Percentiles rank a stretch among this genome's conserved stretches.
phyloP scores from a whole-genome alignment of 768 basidiomycete species.

The Cystofilobasidium macerans region DNA sequence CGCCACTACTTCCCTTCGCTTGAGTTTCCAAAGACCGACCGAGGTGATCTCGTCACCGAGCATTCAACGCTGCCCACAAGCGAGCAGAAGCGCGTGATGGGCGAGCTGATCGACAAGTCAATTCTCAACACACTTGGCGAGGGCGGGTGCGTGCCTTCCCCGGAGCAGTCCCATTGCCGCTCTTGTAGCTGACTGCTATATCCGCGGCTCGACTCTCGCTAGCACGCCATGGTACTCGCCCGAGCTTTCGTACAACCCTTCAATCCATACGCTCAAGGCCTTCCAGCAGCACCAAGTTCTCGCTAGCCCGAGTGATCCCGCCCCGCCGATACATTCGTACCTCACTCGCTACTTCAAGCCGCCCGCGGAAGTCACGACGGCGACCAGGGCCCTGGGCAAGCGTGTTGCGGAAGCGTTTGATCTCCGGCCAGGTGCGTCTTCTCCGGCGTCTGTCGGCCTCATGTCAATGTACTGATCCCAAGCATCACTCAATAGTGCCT shows the following conservation, averaged over 20 bases:
- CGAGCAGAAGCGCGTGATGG: constrained; percentile 70
- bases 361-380: constrained; percentile 57
- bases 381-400: constrained; percentile 49
- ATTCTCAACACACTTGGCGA: constrained; percentile 68
- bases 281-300: constrained; percentile 68
- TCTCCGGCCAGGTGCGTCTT: constrained; percentile 57
- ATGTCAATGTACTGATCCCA: neutral
- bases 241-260: constrained; percentile 69
- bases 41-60: constrained; percentile 57
- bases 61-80: constrained; percentile 77
- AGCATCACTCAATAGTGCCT: neutral
- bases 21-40: constrained; percentile 57
- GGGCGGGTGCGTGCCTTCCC: constrained; percentile 48
- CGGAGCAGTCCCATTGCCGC: neutral
- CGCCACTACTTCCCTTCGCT: constrained; percentile 78
- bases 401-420: constrained; percentile 58
- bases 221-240: constrained; percentile 64
- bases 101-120: constrained; percentile 75
- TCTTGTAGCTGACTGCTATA: neutral
- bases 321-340: constrained; percentile 77
- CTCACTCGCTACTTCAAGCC: constrained; percentile 73
- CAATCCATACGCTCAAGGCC: constrained; percentile 82
- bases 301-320: constrained; percentile 60
- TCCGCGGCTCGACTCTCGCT: neutral
- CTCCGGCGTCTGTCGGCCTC: neutral